Conservation (phyloP, 441 rosid genomes). For the Adansonia madagascariensis region DNA sequence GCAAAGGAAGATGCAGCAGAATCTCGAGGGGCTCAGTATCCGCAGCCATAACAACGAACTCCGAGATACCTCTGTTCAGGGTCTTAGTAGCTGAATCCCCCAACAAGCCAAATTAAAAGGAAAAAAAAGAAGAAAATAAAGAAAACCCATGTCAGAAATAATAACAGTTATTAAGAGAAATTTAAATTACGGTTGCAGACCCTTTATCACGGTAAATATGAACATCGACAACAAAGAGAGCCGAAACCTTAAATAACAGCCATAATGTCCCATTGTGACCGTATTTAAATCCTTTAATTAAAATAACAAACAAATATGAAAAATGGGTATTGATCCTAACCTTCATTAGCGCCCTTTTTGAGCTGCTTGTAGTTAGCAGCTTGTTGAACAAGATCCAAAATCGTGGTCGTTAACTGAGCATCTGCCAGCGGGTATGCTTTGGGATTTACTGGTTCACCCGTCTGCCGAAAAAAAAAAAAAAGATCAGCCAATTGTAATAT, state of each 20-base stretch:
- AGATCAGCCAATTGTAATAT: neutral
- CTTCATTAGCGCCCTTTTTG: conserved; percentile 96
- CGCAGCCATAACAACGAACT: conserved; percentile 92
- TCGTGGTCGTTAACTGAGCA: conserved; percentile 70
- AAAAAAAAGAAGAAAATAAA: neutral
- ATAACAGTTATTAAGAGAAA: neutral
- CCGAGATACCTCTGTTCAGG: conserved; percentile 83
- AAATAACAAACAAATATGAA: neutral
- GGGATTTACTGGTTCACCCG: conserved; percentile 81
- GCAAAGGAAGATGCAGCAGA: conserved; percentile 81
- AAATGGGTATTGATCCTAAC: conserved; percentile 32
- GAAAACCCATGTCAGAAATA: conserved; percentile 11
- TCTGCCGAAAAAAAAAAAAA: no score
- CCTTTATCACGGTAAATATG: no score
- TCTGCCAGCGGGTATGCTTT: conserved; percentile 93
- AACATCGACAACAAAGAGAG: no score
- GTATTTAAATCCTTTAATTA: no score
- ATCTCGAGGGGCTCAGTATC: conserved; percentile 90
- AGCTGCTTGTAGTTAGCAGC: conserved; percentile 95
- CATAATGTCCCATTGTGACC: no score
- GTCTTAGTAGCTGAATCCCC: conserved; percentile 76
- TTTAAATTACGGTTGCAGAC: neutral
- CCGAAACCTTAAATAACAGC: no score
- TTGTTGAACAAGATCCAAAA: conserved; percentile 90
- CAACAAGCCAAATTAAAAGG: neutral